These are phyloP conservation scores for Vachellia collinsii DNA, from an alignment of 306 rosid genomes.

Conservation along the genomic window DNA sequence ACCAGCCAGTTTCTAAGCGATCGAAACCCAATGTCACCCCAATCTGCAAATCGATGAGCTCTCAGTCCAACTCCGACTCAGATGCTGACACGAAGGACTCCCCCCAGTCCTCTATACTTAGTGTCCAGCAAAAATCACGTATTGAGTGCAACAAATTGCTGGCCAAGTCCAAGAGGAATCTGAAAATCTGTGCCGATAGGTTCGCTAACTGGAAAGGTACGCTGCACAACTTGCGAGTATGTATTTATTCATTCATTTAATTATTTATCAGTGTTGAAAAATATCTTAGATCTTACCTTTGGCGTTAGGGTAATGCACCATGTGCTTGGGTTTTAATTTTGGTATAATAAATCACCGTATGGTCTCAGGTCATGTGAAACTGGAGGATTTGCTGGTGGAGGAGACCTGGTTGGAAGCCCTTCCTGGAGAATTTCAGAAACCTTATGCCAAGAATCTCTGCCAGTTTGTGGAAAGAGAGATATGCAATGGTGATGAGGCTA, in stretches of 20 bases:
- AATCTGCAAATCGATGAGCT: slow-evolving; percentile 31
- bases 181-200: slow-evolving; percentile 57
- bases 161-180: slow-evolving; percentile 75
- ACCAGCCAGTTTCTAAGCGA: slow-evolving; percentile 63
- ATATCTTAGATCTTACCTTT: neutral
- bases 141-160: slow-evolving; percentile 59
- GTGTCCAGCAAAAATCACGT: slow-evolving; percentile 56
- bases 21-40: slow-evolving; percentile 43
- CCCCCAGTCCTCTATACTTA: slow-evolving; percentile 36
- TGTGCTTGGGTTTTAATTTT: neutral
- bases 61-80: slow-evolving; percentile 19
- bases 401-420: slow-evolving; percentile 78
- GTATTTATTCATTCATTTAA: neutral
- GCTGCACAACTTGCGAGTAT: neutral
- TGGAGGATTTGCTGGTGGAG: slow-evolving; percentile 82
- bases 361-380: slow-evolving; percentile 41
- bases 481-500: slow-evolving; percentile 40
- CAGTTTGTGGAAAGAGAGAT: slow-evolving; percentile 68
- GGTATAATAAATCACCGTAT: neutral
- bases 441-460: slow-evolving; percentile 66
- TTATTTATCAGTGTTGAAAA: no score
- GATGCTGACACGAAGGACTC: slow-evolving; percentile 12
- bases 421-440: slow-evolving; percentile 69
- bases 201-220: slow-evolving; percentile 55
- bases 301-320: neutral